Conservation (phyloP, 306 rosid genomes). For the Cucurbita pepo region DNA sequence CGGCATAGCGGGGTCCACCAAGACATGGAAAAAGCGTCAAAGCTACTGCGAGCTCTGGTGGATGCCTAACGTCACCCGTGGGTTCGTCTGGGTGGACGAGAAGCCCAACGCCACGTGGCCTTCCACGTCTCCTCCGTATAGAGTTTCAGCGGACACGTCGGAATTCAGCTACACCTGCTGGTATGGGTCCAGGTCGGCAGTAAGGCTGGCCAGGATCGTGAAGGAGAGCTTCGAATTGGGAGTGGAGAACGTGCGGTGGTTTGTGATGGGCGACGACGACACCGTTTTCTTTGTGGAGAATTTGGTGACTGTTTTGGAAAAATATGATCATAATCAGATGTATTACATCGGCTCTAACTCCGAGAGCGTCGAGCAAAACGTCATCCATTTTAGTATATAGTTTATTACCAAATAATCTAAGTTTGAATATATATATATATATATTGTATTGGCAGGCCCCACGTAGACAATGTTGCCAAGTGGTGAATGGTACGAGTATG, state of each 20-base stretch:
- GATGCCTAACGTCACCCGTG: conserved; percentile 30
- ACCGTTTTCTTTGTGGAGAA: conserved; percentile 54
- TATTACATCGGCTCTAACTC: conserved; percentile 65
- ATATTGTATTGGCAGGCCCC: conserved; percentile 35
- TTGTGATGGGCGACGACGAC: conserved; percentile 86
- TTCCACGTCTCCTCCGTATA: conserved; percentile 17
- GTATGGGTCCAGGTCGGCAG: conserved; percentile 53
- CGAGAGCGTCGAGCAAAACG: conserved; percentile 58
- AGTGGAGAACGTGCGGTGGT: conserved; percentile 45
- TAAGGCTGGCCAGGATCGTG: conserved; percentile 50
- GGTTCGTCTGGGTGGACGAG: conserved; percentile 50
- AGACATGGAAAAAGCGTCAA: conserved; percentile 36
- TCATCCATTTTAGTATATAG: conserved; percentile 2
- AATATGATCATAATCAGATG: conserved; percentile 69
- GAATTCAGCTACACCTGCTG: conserved; percentile 38
- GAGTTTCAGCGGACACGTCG: conserved; percentile 35
- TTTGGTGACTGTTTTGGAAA: conserved; percentile 33
- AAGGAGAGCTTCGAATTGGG: conserved; percentile 66
- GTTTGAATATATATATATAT: too few species aligned
- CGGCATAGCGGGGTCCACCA: conserved; percentile 40
- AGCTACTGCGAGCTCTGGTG: conserved; percentile 48
- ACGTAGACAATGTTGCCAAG: conserved; percentile 67
- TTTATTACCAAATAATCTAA: too few species aligned
- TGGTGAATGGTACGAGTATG: conserved; percentile 1
- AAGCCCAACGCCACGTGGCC: conserved; percentile 35